Evolutionary conservation across 768 basidiomycete species (phyloP), one percentile per base, ranked within the genome.

Genomic region (Xerocomellus chrysenteron): DNA sequence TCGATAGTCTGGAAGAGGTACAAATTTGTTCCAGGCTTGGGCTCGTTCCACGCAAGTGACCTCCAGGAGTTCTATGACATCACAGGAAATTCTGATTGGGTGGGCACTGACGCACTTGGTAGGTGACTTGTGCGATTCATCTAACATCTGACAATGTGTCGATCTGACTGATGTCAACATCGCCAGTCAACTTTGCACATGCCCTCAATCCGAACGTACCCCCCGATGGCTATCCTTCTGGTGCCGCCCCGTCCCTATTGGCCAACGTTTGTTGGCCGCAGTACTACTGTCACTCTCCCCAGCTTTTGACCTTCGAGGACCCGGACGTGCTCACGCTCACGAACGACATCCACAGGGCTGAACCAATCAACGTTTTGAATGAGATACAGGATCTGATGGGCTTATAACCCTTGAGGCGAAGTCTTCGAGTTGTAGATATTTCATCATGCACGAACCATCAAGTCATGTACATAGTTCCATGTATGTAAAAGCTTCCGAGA

Each of bases 31-130:
- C 55, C 58, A 0, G 61, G 49, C 7, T 11, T 65, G 24, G 58
- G 61, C 7, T 65, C 58, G n/a, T 63, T 64, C 54, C 63, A 64
- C 35, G 52, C 33, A 36, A 64, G 54, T 17, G 63, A 63, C 9
- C 55, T 65, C 5, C 56, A 58, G 19, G 58, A 56, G 16, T 65
- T 55, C n/a, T 63, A 54, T 19, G 24, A 60, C 17, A 9, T 63
- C 26, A 40, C 52, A 0, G 52, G 61, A 21, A 40, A 26, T 30
- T 4, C 51, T 14, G 63, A 63, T n/a, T 56, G 47, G 58, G 54
- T 60, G 6, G 56, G 61, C 21, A 32, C 58, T 1, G 61, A 63
- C 32, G 53, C 56, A 3, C 61, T 60, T 7, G 45, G 61, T 63
- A 44, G 10, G 42, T 43, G n/a, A 37, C 12, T 2, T 11, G 8